Evolutionary conservation across 768 basidiomycete genomes (phyloP).

Genomic region (Botryobasidium botryosum): DNA sequence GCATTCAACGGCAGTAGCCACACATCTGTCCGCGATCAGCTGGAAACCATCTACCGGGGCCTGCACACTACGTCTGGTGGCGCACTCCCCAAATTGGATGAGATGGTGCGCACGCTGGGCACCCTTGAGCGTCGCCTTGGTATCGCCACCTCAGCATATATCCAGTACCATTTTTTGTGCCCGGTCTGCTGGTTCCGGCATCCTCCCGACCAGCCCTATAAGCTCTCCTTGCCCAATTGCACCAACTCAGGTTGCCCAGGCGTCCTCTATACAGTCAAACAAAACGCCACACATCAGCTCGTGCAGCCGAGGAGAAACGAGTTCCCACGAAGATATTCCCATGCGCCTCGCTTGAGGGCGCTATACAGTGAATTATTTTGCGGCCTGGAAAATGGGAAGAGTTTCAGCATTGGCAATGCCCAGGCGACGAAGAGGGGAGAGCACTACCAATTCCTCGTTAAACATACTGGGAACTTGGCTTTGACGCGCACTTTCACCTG

Average conservation of each 20-base stretch:
- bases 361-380: conserved; percentile 11
- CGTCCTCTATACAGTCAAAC: conserved; percentile 10
- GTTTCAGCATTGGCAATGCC: conserved; percentile 15
- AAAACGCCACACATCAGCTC: no score
- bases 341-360: conserved; percentile 12
- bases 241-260: conserved; percentile 8
- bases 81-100: no score
- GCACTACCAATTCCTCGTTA: no score
- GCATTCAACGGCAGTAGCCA: conserved; percentile 13
- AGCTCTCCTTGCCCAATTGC: not conserved
- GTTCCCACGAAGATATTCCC: conserved; percentile 15
- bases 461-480: no score
- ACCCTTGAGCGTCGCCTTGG: conserved; percentile 16
- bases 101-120: conserved; percentile 12
- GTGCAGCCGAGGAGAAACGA: conserved; percentile 7
- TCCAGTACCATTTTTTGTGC: conserved; percentile 14
- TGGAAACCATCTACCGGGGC: not conserved
- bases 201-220: conserved; percentile 8
- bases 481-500: no score
- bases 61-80: no score
- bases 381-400: conserved; percentile 16
- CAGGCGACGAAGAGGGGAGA: conserved; percentile 13
- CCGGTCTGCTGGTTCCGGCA: conserved; percentile 14
- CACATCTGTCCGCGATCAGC: conserved; percentile 4
- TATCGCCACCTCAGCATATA: conserved; percentile 12